Evolutionary conservation across 768 basidiomycete species (phyloP), one percentile per base, ranked within the genome.

Genomic region (Tulasnella sp.): DNA sequence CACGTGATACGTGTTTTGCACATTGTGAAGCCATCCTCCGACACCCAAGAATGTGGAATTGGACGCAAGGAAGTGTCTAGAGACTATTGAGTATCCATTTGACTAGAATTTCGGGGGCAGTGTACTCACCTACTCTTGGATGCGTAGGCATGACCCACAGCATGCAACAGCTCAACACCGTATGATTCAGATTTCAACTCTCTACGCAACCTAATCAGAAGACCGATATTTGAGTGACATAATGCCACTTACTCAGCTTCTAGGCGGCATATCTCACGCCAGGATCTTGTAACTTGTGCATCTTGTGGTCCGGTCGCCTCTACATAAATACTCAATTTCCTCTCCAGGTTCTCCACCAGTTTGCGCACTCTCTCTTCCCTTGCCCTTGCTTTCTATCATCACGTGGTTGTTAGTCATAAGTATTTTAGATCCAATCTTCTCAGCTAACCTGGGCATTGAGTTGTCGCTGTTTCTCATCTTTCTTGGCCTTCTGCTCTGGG

Each of bases 11-110:
- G 88, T 90, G 10, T 84, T 85, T 63, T 88, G 85, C 2, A 90
- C 85, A 49, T 87, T 87, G 64, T 92, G 89, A 53, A 92, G 63
- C 89, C 89, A 93, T 5, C 90, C 89, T 10, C 89, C 89, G 13
- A 93, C 81, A 24, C 89, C 89, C 43, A 89, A 69, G 9, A 76
- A 68, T 0, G 78, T 70, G 71, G 77, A 57, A 66, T 76, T 70
- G 15, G 83, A 78, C 0, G 88, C 89, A 0, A 86, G 72, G 60
- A 79, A 79, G 32, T 90, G 86, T 61, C 85, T 89, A 10, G 3
- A 37, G 34, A 22, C 8, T 7, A 37, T 29, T 37, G 13, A 39
- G 19, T 10, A 40, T n/a, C 2, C 28, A 48, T 53, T 0, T 16
- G 3, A 9, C 5, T 13, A 3, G 20, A 22, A 24, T 6, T 7